Evolutionary conservation across 1,284 basidiomycete genomes (phyloP), one percentile per base, ranked within the genome.

Genomic region (Fomes fomentarius): DNA sequence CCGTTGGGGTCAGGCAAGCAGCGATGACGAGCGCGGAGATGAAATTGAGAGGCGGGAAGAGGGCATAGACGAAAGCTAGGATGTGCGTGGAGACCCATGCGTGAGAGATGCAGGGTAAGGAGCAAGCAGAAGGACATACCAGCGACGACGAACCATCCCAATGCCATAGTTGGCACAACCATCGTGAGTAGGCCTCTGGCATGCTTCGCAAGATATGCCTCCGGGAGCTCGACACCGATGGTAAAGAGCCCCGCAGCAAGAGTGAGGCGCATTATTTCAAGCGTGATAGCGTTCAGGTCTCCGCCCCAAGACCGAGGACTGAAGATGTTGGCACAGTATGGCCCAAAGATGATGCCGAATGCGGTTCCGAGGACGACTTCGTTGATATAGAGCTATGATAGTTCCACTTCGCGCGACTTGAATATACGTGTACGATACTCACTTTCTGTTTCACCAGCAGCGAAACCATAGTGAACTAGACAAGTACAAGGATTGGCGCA

Each of bases 1-100:
- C 96, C 2, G 95, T 98, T 0, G 96, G 96, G 0, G 95, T 97
- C 24, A 97, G 80, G 61, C 91, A 94, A 0, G 96, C 93, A 2
- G 94, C 89, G 50, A 98, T 86, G 37, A 87, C 90, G 11, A 97
- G 80, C n/a, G 85, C 82, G 0, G 91, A 89, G 11, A 92, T 75
- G 66, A 84, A 89, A 50, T 78, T 77, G 43, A 95, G 74, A 0
- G 71, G 71, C 0, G 91, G 90, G 59, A 96, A 89, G 14, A 96
- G 69, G 1, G 68, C 79, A 63, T 78, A 81, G 42, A 94, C 79
- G 45, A 62, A 6, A 6, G 28, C 28, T 30, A 12, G n/a, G n/a
- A n/a, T n/a, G n/a, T n/a, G n/a, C n/a, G n/a, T n/a, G n/a, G n/a
- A n/a, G n/a, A n/a, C n/a, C n/a, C n/a, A n/a, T n/a, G n/a, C n/a